These are phyloP conservation scores for Teunomyces aglyptinius DNA, from an alignment of 805 yeast genomes.

Conservation along the genomic window DNA sequence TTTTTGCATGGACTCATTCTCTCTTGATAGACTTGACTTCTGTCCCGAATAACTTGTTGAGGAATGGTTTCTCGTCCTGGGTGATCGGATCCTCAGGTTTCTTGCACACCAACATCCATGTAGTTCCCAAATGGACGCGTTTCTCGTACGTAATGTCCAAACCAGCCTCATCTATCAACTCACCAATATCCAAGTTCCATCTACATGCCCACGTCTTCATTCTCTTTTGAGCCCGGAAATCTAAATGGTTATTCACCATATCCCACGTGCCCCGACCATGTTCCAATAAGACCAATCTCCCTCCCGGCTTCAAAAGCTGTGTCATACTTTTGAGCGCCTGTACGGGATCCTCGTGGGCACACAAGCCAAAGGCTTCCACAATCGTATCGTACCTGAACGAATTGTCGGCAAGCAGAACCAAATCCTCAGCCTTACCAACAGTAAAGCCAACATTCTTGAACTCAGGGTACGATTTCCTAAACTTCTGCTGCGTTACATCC, in stretches of 20 bases:
- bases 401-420: constrained; percentile 45
- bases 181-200: constrained; percentile 95
- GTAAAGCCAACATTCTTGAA: constrained; percentile 79
- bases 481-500: constrained; percentile 72
- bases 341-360: constrained; percentile 94
- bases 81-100: constrained; percentile 62
- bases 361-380: constrained; percentile 90
- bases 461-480: constrained; percentile 62
- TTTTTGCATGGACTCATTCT: too few relatives aligned
- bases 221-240: constrained; percentile 78
- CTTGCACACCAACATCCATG: constrained; percentile 81
- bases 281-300: constrained; percentile 81
- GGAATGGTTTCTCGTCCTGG: constrained; percentile 41
- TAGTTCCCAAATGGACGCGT: constrained; percentile 86
- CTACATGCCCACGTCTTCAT: constrained; percentile 94
- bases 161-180: constrained; percentile 78
- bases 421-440: constrained; percentile 84
- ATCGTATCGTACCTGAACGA: constrained; percentile 81
- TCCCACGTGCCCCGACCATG: constrained; percentile 88
- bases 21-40: constrained; percentile 28
- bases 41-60: constrained; percentile 40
- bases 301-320: constrained; percentile 77
- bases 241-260: constrained; percentile 75
- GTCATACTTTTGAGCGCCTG: constrained; percentile 74
- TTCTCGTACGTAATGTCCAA: constrained; percentile 77